phyloP scores from a whole-genome alignment of 139 green algal species.

The Deuterostichococcus epilithicus region DNA sequence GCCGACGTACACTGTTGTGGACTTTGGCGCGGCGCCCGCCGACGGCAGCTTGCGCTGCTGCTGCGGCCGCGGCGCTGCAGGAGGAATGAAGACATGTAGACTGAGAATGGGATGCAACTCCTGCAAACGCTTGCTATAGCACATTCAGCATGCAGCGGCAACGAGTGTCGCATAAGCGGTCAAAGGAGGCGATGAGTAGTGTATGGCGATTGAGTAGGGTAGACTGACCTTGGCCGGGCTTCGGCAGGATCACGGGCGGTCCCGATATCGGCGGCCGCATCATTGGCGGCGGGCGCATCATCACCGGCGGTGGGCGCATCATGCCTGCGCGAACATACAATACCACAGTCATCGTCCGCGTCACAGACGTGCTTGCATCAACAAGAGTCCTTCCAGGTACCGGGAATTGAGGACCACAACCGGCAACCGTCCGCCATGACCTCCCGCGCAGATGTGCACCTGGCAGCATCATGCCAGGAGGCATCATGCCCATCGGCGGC shows the following conservation, averaged over 20 bases:
- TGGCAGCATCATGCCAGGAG: neutral
- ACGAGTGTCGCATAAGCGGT: too few species aligned
- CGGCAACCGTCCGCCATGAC: too few species aligned
- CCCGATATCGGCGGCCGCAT: neutral
- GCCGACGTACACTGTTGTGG: conserved; percentile 75
- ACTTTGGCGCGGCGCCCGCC: conserved; percentile 31
- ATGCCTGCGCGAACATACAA: too few species aligned
- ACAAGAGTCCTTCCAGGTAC: too few species aligned
- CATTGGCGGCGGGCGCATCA: neutral
- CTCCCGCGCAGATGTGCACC: too few species aligned
- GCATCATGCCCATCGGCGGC: neutral
- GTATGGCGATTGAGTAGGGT: neutral
- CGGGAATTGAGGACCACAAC: too few species aligned
- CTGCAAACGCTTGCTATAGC: too few species aligned
- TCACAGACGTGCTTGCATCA: too few species aligned
- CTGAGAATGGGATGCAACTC: neutral
- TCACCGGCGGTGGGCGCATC: too few species aligned
- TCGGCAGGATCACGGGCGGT: conserved; percentile 2
- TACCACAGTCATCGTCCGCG: too few species aligned
- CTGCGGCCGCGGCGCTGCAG: neutral
- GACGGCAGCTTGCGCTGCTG: neutral
- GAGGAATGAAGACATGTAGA: neutral
- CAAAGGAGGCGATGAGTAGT: neutral
- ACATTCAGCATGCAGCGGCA: neutral
- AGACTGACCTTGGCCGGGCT: neutral